Percentiles rank a stretch among this genome's conserved stretches.
Evolutionary conservation across 805 yeast genomes (phyloP).

Genomic region (Saturnispora silvae): DNA sequence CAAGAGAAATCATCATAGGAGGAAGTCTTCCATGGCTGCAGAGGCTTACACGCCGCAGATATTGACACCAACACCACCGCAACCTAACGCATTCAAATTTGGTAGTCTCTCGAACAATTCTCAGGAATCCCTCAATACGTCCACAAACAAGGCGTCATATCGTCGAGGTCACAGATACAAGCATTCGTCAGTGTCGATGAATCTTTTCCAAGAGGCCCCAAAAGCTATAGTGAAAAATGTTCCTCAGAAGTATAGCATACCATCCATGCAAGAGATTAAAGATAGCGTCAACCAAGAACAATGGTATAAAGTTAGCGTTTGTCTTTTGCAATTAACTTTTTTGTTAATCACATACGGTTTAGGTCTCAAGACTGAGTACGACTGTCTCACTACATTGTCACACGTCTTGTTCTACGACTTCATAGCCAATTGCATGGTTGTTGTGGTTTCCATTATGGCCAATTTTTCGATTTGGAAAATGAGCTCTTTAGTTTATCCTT

Average conservation of each 20-base stretch:
- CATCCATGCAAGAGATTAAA: conserved; percentile 53
- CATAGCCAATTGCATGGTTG: conserved; percentile 58
- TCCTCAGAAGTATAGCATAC: conserved; percentile 63
- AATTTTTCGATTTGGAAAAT: conserved; percentile 89
- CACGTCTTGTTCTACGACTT: conserved; percentile 86
- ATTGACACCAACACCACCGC: conserved; percentile 12
- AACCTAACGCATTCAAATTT: conserved; percentile 39
- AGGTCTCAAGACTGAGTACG: conserved; percentile 48
- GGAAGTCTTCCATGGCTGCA: conserved; percentile 14
- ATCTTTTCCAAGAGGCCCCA: conserved; percentile 88
- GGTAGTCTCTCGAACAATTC: conserved; percentile 31
- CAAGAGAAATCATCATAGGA: conserved; percentile 9
- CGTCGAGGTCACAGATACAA: conserved; percentile 93
- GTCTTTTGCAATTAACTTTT: conserved; percentile 42
- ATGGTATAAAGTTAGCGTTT: conserved; percentile 47
- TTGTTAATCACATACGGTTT: conserved; percentile 47
- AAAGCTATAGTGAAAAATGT: conserved; percentile 50
- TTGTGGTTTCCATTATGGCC: conserved; percentile 68
- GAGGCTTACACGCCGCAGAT: conserved; percentile 16
- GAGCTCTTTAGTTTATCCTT: conserved; percentile 75
- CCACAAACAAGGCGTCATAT: conserved; percentile 38
- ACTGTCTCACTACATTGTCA: conserved; percentile 64
- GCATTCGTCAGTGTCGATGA: conserved; percentile 94
- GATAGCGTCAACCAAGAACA: conserved; percentile 51
- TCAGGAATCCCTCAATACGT: not conserved